Percentiles rank a stretch among this genome's conserved stretches.
Conservation (phyloP, 441 rosid genomes). For the Euphorbia schlechtendalii region DNA sequence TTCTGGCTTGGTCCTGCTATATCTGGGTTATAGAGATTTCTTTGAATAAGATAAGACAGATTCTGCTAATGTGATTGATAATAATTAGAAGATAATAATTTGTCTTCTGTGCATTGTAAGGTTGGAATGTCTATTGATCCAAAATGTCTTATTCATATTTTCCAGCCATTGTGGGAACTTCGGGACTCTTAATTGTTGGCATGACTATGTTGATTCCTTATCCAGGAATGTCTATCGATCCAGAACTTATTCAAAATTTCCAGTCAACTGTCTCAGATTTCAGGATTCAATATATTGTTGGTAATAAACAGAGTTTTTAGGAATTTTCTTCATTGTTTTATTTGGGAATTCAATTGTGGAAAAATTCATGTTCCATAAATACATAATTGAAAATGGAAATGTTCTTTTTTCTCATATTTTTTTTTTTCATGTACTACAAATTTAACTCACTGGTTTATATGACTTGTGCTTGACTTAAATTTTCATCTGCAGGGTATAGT, state of each 20-base stretch:
- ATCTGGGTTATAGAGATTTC: too few species aligned
- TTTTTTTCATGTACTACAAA: conserved; percentile 6
- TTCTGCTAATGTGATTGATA: too few species aligned
- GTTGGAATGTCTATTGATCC: conserved; percentile 99
- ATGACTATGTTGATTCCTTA: too few species aligned
- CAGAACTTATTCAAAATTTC: too few species aligned
- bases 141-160: conserved; percentile 85
- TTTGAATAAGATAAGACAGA: too few species aligned
- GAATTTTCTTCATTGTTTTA: not conserved
- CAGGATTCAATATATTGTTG: conserved; percentile 1
- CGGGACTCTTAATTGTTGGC: conserved; percentile 83
- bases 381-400: not conserved
- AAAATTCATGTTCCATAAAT: not conserved
- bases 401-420: not conserved
- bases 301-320: not conserved
- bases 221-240: too few species aligned
- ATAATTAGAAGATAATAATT: conserved; percentile 24
- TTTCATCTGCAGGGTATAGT: conserved; percentile 75
- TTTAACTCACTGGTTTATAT: conserved; percentile 5
- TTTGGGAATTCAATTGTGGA: not conserved
- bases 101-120: conserved; percentile 41
- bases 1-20: too few species aligned
- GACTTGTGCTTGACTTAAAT: conserved; percentile 13
- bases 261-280: not conserved
- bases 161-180: conserved; percentile 64